Evolutionary conservation across 176 grass and related monocot genomes (phyloP).

Genomic region (Stipa capillata): DNA sequence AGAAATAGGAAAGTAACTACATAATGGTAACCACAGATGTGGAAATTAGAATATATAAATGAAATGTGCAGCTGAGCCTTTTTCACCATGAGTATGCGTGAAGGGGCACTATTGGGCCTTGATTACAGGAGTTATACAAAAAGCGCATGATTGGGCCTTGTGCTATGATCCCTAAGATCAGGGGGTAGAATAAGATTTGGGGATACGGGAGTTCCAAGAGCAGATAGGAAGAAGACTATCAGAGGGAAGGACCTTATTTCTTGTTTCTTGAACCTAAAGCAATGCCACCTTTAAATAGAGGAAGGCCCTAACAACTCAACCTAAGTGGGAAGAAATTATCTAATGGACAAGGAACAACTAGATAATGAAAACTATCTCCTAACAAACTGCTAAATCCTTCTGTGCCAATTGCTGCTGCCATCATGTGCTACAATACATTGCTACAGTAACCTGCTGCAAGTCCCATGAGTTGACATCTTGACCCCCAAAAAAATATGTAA

Average conservation of each 20-base stretch:
- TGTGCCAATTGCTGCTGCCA: background rate
- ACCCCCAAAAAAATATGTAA: background rate
- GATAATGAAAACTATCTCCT: background rate
- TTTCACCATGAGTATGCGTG: background rate
- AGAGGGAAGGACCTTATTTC: background rate
- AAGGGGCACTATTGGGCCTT: background rate
- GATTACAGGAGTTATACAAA: background rate
- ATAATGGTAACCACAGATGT: background rate
- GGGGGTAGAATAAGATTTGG: background rate
- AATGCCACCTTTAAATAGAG: background rate
- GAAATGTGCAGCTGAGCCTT: background rate
- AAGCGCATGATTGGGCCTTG: background rate
- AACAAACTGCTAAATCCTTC: background rate
- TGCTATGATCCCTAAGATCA: background rate
- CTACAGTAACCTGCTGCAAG: background rate
- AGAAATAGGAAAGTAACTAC: background rate
- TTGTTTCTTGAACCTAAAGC: background rate
- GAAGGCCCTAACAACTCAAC: background rate
- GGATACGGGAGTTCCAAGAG: background rate
- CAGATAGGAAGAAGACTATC: background rate
- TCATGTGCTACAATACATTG: background rate
- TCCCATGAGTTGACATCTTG: background rate
- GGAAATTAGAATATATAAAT: background rate
- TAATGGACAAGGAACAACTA: background rate
- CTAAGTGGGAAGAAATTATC: background rate